Base-by-base conservation (phyloP, 805 yeast genomes). In the Ogataea zsoltii region DNA sequence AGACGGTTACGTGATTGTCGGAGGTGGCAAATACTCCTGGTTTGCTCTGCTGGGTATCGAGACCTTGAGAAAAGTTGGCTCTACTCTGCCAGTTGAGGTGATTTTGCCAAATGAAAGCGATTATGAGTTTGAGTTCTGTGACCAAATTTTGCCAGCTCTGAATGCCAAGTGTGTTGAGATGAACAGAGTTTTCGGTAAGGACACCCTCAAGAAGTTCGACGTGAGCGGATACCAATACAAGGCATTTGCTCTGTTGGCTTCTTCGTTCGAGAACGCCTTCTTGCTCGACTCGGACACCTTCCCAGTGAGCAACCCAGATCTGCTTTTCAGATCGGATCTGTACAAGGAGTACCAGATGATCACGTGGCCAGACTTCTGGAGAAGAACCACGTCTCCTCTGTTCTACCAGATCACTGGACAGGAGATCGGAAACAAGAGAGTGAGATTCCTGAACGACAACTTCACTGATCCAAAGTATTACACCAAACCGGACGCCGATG, bases 341-440 rank as follows among this genome's bases (percentile, higher is more conserved):
- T 88, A 77, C 65, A 50, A 57, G 14, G 61, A 72, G 11, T 66
- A 71, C 47, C 79, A 83, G 46, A 65, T 79, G 61, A 66, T 82
- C 19, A 62, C 81, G 19, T 88, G 95, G 92, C 95, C 96, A 1
- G 96, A 88, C 65, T 88, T 82, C 63, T 88, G 96, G 96, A 78
- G 83, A 63, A 75, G 96, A 53, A 81, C 91, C 6, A 86, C 91
- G 1, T 78, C 87, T 1, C 96, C 96, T 5, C 67, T 68, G 31
- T 84, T 76, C 56, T 88, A 85, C 63, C 76, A 79, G 25, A 80
- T 88, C 52, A 88, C 88, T 0, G 86, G 80, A 2, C 68, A 80
- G 12, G 54, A 67, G 40, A 68, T 80, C 1, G 74, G 77, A 23
- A 55, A 59, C 37, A 43, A 51, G 25, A 63, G 62, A 39, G 55